Base-by-base conservation (phyloP, 2,329 filamentous ascomycete genomes). In the Penicillium paneum region DNA sequence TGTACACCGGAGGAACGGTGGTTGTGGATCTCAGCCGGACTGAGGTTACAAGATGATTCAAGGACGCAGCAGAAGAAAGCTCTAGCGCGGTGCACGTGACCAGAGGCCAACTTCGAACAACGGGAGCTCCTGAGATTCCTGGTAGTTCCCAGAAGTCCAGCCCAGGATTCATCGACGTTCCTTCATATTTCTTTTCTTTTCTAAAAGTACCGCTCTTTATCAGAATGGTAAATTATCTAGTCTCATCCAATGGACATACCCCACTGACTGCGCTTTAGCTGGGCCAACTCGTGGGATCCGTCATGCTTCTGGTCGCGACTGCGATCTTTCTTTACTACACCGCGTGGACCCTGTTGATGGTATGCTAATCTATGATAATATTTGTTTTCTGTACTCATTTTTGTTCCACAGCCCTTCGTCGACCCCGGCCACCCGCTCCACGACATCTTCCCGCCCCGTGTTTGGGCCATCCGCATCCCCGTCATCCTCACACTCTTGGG, bases 381-480 rank as follows among this genome's bases (percentile, higher is more conserved):
- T 31, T 34, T 42, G 8, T 26, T 29, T 42, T 32, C 12, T 5
- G 12, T 40, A 19, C 36, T 34, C 8, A 55, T 53, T 31, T 57
- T 40, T 15, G 5, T 47, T 35, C 15, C 17, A 32, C 65, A 99
- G 94, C 94, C 94, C 72, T 99, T 99, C 75, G 94, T 99, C 76
- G 94, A 99, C 76, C 84, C 89, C 54, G 90, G 91, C 73, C 94
- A 99, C 76, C 87, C 91, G 54, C 87, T 97, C 55, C 94, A 99
- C 73, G 88, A 88, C 73, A 83, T 97, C 79, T 99, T 99, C 80
- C 94, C 91, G 59, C 93, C 93, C 43, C 92, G 94, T 74, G 92
- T 96, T 73, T 99, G 94, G 94, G 94, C 94, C 57, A 96, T 99
- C 73, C 92, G 94, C 74, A 94, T 99, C 70, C 94, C 94, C 65